Evolutionary conservation across 2,329 filamentous ascomycete species (phyloP).

Genomic region (Thelonectria olida): DNA sequence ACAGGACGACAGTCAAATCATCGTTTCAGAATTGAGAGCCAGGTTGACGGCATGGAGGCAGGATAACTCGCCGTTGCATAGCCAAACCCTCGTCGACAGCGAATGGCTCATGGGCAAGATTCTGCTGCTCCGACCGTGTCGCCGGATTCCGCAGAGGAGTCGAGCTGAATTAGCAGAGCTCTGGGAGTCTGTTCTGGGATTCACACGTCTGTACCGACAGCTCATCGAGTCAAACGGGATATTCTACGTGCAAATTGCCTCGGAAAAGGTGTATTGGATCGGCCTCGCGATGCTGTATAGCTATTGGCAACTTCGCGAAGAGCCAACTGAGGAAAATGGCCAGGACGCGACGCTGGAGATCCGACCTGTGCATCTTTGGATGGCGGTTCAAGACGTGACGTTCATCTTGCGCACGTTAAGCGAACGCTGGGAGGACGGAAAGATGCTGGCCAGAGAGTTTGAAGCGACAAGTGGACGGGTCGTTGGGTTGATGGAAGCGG

Average conservation of each 20-base stretch:
- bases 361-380: slow-evolving; percentile 31
- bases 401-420: slow-evolving; percentile 33
- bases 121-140: slow-evolving; percentile 31
- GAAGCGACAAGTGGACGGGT: slow-evolving; percentile 26
- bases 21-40: slow-evolving; percentile 8
- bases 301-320: slow-evolving; percentile 29
- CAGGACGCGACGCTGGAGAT: background rate
- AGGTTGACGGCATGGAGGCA: slow-evolving; percentile 23
- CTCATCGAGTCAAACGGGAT: slow-evolving; percentile 36
- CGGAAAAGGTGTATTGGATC: slow-evolving; percentile 38
- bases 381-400: slow-evolving; percentile 31
- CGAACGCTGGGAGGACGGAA: slow-evolving; percentile 38
- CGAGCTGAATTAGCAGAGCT: slow-evolving; percentile 25
- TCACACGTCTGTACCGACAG: slow-evolving; percentile 30
- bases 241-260: slow-evolving; percentile 38
- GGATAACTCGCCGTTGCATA: slow-evolving; percentile 26
- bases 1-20: background rate
- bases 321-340: background rate
- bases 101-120: slow-evolving; percentile 37
- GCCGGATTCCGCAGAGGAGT: slow-evolving; percentile 25
- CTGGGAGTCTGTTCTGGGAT: slow-evolving; percentile 29
- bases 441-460: slow-evolving; percentile 25
- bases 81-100: slow-evolving; percentile 32
- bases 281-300: slow-evolving; percentile 33
- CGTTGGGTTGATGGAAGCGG: slow-evolving; percentile 20